A percentile compares a stretch with the other conserved stretches of the same genome.
Conservation (phyloP, 2,329 filamentous ascomycete species). For the Aspergillus pseudoterreus region DNA sequence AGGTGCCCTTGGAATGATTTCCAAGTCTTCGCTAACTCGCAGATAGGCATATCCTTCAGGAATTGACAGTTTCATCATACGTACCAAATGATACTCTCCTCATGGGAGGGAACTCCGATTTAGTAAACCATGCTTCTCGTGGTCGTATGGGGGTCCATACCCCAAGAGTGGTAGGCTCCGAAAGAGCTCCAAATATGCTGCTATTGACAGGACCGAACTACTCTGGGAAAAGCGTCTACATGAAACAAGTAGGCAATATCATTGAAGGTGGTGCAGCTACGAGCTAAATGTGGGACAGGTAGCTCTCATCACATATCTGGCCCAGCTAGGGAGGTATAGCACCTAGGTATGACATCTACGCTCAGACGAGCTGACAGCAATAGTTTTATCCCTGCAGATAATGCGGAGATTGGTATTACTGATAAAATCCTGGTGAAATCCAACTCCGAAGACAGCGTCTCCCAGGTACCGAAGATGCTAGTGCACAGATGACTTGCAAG, state of each 20-base stretch:
- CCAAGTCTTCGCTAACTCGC: constrained; percentile 8
- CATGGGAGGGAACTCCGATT: constrained; percentile 50
- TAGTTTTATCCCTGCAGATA: constrained; percentile 80
- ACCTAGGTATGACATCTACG: background rate
- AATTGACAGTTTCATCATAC: constrained; percentile 74
- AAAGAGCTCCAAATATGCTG: constrained; percentile 60
- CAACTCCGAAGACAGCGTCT: constrained; percentile 67
- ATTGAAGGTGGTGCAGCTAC: background rate
- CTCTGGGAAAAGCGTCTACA: constrained; percentile 92
- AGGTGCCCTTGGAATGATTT: constrained; percentile 7
- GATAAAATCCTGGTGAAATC: constrained; percentile 90
- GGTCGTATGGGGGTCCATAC: background rate
- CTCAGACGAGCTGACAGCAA: constrained; percentile 4
- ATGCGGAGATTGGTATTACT: constrained; percentile 76
- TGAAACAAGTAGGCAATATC: constrained; percentile 64
- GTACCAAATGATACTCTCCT: constrained; percentile 79
- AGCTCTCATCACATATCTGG: constrained; percentile 85
- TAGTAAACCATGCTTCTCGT: background rate
- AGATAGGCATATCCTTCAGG: constrained; percentile 72
- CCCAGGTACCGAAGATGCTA: constrained; percentile 39
- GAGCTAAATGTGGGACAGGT: constrained; percentile 41
- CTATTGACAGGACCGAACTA: constrained; percentile 92
- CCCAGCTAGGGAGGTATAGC: constrained; percentile 68
- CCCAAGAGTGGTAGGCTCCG: background rate
- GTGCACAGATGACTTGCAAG: background rate